Evolutionary conservation across 75 land plant species (phyloP).

Genomic region (Cupressus sempervirens): DNA sequence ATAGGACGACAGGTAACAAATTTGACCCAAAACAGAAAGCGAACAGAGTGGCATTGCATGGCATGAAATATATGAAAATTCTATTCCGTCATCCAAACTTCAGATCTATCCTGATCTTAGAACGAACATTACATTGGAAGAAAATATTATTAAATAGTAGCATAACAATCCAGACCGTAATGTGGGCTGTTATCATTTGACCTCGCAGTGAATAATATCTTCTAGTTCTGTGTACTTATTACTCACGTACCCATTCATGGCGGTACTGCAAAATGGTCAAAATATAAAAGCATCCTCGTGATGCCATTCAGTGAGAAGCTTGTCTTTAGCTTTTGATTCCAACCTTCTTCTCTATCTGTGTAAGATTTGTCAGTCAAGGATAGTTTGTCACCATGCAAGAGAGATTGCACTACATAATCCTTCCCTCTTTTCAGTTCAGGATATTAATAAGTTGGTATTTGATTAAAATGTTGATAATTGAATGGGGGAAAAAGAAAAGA

Average conservation of each 20-base stretch:
- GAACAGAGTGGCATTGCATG: too few relatives aligned
- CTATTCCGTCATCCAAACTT: not conserved
- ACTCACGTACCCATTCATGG: not conserved
- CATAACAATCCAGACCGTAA: not conserved
- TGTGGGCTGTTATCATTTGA: not conserved
- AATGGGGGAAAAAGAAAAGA: too few relatives aligned
- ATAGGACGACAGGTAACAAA: too few relatives aligned
- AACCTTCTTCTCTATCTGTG: not conserved
- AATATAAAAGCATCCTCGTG: not conserved
- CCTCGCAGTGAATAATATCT: not conserved
- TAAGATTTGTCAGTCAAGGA: not conserved
- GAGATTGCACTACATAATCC: not conserved
- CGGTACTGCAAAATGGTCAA: not conserved
- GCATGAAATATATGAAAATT: too few relatives aligned
- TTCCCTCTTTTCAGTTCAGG: not conserved
- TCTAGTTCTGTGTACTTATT: not conserved
- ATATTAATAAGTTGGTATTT: not conserved
- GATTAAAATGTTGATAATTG: not conserved
- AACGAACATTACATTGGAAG: not conserved
- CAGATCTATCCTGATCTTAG: not conserved
- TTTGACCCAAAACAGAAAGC: too few relatives aligned
- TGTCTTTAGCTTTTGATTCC: not conserved
- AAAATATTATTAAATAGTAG: not conserved
- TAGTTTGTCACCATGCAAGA: conserved; percentile 1
- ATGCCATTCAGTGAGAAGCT: not conserved